These are phyloP conservation scores for Aschersonia sp. DNA, from an alignment of 2,329 filamentous ascomycete genomes.

Conservation along the genomic window DNA sequence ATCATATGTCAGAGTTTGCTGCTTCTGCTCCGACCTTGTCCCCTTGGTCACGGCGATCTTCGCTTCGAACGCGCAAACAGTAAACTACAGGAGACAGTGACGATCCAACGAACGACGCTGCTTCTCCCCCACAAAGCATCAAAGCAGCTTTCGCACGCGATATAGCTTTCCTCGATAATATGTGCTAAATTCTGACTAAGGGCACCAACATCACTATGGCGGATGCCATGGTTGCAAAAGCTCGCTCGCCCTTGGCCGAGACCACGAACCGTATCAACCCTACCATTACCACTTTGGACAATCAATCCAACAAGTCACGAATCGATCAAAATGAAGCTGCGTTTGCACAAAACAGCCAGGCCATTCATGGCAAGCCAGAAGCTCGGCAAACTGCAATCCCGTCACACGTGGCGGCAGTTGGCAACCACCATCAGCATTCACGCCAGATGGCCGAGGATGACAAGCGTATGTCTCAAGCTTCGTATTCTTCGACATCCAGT, in stretches of 20 bases:
- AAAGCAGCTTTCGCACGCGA: slow-evolving; percentile 1
- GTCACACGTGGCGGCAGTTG: neutral
- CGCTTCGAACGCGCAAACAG: neutral
- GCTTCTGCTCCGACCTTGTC: neutral
- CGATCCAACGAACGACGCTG: neutral
- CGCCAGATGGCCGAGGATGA: slow-evolving; percentile 17
- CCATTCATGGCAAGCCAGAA: slow-evolving; percentile 1
- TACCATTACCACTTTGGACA: slow-evolving; percentile 13
- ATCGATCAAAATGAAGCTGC: slow-evolving; percentile 9
- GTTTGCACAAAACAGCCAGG: slow-evolving; percentile 4
- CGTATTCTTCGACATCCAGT: slow-evolving; percentile 25
- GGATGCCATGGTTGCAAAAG: slow-evolving; percentile 15
- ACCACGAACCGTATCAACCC: slow-evolving; percentile 33
- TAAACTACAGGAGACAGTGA: too few species aligned
- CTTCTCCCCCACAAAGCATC: neutral
- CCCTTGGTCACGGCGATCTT: neutral
- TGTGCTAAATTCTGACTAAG: slow-evolving; percentile 17
- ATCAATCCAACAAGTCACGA: slow-evolving; percentile 15
- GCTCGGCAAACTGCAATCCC: neutral
- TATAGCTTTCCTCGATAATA: slow-evolving; percentile 12
- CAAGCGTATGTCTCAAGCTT: slow-evolving; percentile 24
- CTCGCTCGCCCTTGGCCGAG: slow-evolving; percentile 30
- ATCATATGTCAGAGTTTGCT: neutral
- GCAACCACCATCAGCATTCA: slow-evolving; percentile 6
- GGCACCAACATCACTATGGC: slow-evolving; percentile 12